phyloP scores from a whole-genome alignment of 2,329 filamentous ascomycete species.

The Teratosphaeria gauchensis region DNA sequence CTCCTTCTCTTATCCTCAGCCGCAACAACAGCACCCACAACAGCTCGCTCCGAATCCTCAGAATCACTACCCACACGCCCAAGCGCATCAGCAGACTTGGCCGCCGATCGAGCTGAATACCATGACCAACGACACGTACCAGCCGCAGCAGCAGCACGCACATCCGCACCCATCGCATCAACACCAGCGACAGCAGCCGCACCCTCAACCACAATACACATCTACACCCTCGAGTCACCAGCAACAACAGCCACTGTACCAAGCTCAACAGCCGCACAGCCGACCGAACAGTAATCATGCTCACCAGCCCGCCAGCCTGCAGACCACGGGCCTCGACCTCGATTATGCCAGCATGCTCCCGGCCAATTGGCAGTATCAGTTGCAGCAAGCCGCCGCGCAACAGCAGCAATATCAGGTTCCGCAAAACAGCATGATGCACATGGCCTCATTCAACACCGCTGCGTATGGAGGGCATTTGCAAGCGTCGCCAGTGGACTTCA shows the following conservation, averaged over 20 bases:
- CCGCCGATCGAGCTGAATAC: constrained; percentile 14
- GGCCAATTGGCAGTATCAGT: constrained; percentile 36
- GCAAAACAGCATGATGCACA: constrained; percentile 26
- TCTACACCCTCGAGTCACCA: constrained; percentile 11
- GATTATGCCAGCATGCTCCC: constrained; percentile 25
- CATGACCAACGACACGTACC: constrained; percentile 8
- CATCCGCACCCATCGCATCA: constrained; percentile 5
- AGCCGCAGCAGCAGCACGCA: background rate
- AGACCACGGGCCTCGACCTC: constrained; percentile 23
- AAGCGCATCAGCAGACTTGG: constrained; percentile 8
- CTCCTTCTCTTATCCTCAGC: constrained; percentile 17
- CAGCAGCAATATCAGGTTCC: constrained; percentile 21
- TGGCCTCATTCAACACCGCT: constrained; percentile 27
- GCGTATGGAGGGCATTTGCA: constrained; percentile 34
- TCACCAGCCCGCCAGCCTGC: constrained; percentile 20
- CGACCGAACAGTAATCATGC: constrained; percentile 22
- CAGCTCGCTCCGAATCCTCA: constrained; percentile 10
- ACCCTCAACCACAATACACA: constrained; percentile 8
- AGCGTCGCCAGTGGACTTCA: constrained; percentile 38
- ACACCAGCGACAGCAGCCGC: constrained; percentile 12
- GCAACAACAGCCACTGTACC: constrained; percentile 10
- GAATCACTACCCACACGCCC: constrained; percentile 16
- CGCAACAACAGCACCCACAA: constrained; percentile 15
- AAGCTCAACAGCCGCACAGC: constrained; percentile 7
- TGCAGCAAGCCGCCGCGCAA: constrained; percentile 20